Evolutionary conservation across 208 protist species (phyloP), one percentile per base, ranked within the genome.

Genomic region (Leishmania mexicana): DNA sequence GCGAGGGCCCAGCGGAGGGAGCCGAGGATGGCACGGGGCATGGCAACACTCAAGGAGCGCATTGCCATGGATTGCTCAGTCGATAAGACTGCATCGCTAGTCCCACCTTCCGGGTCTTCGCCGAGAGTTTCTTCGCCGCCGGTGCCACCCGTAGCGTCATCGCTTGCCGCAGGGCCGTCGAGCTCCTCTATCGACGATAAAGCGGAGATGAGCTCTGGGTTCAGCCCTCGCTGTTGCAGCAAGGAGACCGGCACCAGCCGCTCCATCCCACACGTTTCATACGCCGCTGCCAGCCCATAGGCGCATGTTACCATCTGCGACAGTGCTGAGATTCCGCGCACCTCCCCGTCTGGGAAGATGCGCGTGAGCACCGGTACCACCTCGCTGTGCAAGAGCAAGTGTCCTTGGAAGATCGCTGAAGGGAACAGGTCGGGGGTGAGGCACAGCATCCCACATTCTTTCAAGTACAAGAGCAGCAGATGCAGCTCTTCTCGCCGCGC

Each of bases 1-100:
- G 93, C 87, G 45, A 93, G 28, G 7, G 93, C 79, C 91, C 93
- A 96, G 31, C 93, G 93, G 65, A 97, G 83, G 35, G 85, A 81
- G n/a, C 94, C 94, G 19, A 97, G 87, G 21, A 96, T 64, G 40
- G 86, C 92, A 11, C 92, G 90, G 15, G 84, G 84, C 47, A 92
- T 80, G 51, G 53, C 74, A 35, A 42, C 68, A 28, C 45, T 51
- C 21, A 74, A 19, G 40, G 45, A 74, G 10, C 60, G 60, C 47
- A 47, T 47, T 54, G 47, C 24, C 45, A 79, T 54, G 77, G 77
- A 49, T 74, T 62, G 58, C 17, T 42, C 75, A 8, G 75, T 51
- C 2, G 21, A 51, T 57, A 60, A 51, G 47, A 38, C 38, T 28
- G 40, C 21, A 51, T 83, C 74, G 80, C 40, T 47, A 28, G 68